phyloP scores from a whole-genome alignment of 1,284 basidiomycete species.

The Xerocomus amazonicus region DNA sequence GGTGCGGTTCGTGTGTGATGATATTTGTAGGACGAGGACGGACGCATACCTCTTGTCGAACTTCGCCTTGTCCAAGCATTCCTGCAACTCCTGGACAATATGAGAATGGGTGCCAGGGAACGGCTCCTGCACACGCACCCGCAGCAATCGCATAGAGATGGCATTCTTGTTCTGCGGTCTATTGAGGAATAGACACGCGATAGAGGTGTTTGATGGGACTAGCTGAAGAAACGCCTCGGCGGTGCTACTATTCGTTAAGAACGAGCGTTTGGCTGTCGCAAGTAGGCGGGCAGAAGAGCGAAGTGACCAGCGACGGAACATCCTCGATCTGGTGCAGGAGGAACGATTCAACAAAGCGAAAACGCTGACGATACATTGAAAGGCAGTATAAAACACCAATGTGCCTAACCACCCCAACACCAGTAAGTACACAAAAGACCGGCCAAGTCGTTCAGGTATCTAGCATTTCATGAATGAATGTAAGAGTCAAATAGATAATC shows the following conservation, averaged over 20 bases:
- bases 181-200: constrained; percentile 72
- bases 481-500: constrained; percentile 19
- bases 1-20: constrained; percentile 5
- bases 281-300: constrained; percentile 1
- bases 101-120: constrained; percentile 6
- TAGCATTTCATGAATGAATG: background rate
- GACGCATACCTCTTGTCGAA: constrained; percentile 60
- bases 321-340: background rate
- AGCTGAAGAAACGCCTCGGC: constrained; percentile 59
- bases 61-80: constrained; percentile 65
- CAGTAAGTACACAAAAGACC: constrained; percentile 7
- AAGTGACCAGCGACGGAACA: constrained; percentile 10
- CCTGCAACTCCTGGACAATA: constrained; percentile 59
- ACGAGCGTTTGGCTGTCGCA: constrained; percentile 9
- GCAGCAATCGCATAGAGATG: constrained; percentile 72
- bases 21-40: background rate
- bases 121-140: constrained; percentile 39
- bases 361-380: background rate
- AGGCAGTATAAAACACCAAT: no score
- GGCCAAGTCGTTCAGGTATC: constrained; percentile 7
- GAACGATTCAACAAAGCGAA: background rate
- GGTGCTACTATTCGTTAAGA: constrained; percentile 15
- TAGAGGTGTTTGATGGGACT: constrained; percentile 44
- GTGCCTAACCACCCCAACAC: background rate
- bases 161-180: constrained; percentile 87